Base-by-base conservation (phyloP, 306 rosid species). In the Parietaria judaica region DNA sequence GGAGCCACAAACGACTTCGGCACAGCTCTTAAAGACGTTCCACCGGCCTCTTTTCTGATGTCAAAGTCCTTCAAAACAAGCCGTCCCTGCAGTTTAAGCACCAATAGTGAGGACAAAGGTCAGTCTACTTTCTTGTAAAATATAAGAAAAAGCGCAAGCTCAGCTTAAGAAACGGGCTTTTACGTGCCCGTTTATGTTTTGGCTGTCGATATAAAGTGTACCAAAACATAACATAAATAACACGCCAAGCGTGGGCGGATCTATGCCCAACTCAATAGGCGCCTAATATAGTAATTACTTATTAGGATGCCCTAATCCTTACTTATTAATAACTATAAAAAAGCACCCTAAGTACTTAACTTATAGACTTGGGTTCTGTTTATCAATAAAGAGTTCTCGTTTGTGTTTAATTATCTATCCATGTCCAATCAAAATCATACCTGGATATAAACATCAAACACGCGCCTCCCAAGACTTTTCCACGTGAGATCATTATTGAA, bases 371-470 rank as follows among this genome's bases (percentile, higher is more conserved):
- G n/a, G n/a, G n/a, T n/a, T n/a, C n/a, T n/a, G n/a, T n/a, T n/a
- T n/a, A n/a, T n/a, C n/a, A n/a, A n/a, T n/a, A n/a, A n/a, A n/a
- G n/a, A n/a, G n/a, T n/a, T n/a, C n/a, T n/a, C n/a, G n/a, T n/a
- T n/a, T n/a, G n/a, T n/a, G n/a, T n/a, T n/a, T n/a, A n/a, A n/a
- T n/a, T n/a, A n/a, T n/a, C n/a, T n/a, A n/a, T n/a, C n/a, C n/a
- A n/a, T n/a, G n/a, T n/a, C n/a, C n/a, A 55, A 55, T 31, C 36
- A 52, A 58, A 15, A 41, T 14, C 17, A 54, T 23, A 89, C 95
- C 90, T 90, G 94, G 58, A 86, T 69, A 70, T 84, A 84, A 67
- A 90, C 66, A 63, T 90, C 87, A 72, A 90, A 90, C 15, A 86
- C 72, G 4, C 88, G 80, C 60, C 77, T 82, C 36, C 90, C 97